Conservation (phyloP, 2,329 filamentous ascomycete species). For the Xylariales sp. region DNA sequence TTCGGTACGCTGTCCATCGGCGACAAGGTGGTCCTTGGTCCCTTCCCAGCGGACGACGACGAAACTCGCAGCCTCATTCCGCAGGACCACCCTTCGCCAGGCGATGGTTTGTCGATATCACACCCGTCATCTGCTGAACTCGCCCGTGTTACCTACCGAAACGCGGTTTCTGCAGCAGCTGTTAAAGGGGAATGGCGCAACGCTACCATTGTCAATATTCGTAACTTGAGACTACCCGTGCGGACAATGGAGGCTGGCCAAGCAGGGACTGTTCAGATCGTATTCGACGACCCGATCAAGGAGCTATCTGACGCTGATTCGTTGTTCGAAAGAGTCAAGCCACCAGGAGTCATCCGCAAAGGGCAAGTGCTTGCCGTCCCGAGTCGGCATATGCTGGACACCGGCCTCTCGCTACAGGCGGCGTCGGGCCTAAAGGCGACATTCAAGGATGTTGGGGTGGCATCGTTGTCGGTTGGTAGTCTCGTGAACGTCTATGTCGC, state of each 20-base stretch:
- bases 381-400: constrained; percentile 52
- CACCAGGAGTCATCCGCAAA: constrained; percentile 54
- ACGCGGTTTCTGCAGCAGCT: constrained; percentile 45
- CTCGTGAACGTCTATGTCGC: constrained; percentile 81
- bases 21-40: constrained; percentile 73
- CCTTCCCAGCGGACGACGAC: constrained; percentile 60
- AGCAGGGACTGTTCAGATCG: constrained; percentile 82
- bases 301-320: constrained; percentile 23
- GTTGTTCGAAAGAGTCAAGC: constrained; percentile 22
- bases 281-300: constrained; percentile 44
- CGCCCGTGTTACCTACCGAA: constrained; percentile 47
- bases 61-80: constrained; percentile 34
- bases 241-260: constrained; percentile 71
- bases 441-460: constrained; percentile 61
- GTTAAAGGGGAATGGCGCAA: constrained; percentile 70
- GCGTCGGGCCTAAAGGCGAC: constrained; percentile 66
- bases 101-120: constrained; percentile 46
- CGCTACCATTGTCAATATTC: constrained; percentile 78
- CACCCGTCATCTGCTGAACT: constrained; percentile 51
- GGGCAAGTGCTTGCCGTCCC: constrained; percentile 77
- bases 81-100: constrained; percentile 43
- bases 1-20: constrained; percentile 74
- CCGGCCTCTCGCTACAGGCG: constrained; percentile 55
- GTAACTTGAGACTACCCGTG: constrained; percentile 82
- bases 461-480: constrained; percentile 59